A percentile compares a stretch with the other conserved stretches of the same genome.
Evolutionary conservation across 208 protist species (phyloP).

Genomic region (Leishmania major): DNA sequence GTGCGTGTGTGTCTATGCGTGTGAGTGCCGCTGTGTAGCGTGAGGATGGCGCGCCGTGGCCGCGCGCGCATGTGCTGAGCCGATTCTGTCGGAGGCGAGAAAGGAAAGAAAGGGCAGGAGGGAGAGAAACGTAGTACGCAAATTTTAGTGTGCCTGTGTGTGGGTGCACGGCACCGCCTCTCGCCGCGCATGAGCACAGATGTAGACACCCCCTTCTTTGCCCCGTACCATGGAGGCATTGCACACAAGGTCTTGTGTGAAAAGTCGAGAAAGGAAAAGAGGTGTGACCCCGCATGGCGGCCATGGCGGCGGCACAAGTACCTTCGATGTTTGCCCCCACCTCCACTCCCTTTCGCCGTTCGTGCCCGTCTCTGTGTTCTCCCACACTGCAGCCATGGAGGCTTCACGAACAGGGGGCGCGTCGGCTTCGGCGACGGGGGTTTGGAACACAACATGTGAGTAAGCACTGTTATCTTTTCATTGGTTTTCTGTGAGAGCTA

Average conservation of each 20-base stretch:
- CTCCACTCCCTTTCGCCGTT: neutral
- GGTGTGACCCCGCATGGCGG: neutral
- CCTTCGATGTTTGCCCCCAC: neutral
- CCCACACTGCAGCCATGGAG: neutral
- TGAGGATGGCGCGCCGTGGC: conserved; percentile 3
- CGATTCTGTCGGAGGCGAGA: neutral
- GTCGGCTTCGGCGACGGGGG: neutral
- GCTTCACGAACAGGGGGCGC: neutral
- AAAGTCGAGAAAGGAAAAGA: neutral
- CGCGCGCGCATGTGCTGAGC: conserved; percentile 5
- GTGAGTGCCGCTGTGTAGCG: neutral
- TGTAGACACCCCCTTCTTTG: neutral
- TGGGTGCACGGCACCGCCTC: neutral
- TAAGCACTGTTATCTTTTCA: neutral
- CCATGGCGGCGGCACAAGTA: neutral
- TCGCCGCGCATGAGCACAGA: neutral
- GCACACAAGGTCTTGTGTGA: neutral
- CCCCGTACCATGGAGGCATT: neutral
- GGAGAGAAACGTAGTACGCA: neutral
- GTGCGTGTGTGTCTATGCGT: neutral
- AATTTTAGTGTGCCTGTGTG: neutral
- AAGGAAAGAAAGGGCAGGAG: neutral
- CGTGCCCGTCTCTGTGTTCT: neutral
- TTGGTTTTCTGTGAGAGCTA: neutral
- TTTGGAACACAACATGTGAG: neutral